Conservation (phyloP, 192 early-diverging fungal species). For the Coemansia sp. region DNA sequence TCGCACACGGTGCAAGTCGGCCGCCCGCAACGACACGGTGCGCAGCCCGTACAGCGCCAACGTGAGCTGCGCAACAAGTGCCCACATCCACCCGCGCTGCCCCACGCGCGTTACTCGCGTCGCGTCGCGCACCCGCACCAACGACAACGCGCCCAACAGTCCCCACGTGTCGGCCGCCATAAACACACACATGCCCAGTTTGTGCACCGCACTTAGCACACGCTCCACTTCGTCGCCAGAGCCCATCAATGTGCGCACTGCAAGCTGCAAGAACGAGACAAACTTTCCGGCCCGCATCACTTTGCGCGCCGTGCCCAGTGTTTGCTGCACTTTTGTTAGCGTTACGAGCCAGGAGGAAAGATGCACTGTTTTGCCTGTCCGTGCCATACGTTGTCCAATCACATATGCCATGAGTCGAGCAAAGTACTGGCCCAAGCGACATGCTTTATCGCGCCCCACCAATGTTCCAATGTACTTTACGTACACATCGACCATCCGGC, state of each 20-base stretch:
- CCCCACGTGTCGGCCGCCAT: slow-evolving; percentile 47
- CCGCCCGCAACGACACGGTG: slow-evolving; percentile 18
- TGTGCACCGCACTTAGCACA: slow-evolving; percentile 28
- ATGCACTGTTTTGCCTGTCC: slow-evolving; percentile 16
- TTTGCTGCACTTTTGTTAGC: slow-evolving; percentile 24
- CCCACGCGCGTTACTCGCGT: slow-evolving; percentile 24
- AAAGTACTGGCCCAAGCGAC: slow-evolving; percentile 85
- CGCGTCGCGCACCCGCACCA: slow-evolving; percentile 29
- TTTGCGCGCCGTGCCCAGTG: slow-evolving; percentile 37
- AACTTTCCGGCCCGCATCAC: slow-evolving; percentile 51
- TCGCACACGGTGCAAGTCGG: slow-evolving; percentile 37
- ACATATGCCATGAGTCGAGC: slow-evolving; percentile 71
- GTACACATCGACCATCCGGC: slow-evolving; percentile 27
- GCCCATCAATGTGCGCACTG: slow-evolving; percentile 12
- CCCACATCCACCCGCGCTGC: slow-evolving; percentile 43
- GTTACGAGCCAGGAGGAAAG: slow-evolving; percentile 26
- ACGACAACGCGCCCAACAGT: slow-evolving; percentile 24
- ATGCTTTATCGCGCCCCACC: slow-evolving; percentile 74
- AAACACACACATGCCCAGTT: slow-evolving; percentile 48
- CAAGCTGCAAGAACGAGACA: slow-evolving; percentile 36
- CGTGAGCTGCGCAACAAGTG: slow-evolving; percentile 32
- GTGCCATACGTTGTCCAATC: slow-evolving; percentile 15
- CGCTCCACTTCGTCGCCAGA: slow-evolving; percentile 38
- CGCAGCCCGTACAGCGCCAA: slow-evolving; percentile 42
- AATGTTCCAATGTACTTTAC: slow-evolving; percentile 64